Percentiles rank a stretch among this genome's conserved stretches.
Conservation (phyloP, 1,284 basidiomycete genomes). For the Fomitopsis betulina region DNA sequence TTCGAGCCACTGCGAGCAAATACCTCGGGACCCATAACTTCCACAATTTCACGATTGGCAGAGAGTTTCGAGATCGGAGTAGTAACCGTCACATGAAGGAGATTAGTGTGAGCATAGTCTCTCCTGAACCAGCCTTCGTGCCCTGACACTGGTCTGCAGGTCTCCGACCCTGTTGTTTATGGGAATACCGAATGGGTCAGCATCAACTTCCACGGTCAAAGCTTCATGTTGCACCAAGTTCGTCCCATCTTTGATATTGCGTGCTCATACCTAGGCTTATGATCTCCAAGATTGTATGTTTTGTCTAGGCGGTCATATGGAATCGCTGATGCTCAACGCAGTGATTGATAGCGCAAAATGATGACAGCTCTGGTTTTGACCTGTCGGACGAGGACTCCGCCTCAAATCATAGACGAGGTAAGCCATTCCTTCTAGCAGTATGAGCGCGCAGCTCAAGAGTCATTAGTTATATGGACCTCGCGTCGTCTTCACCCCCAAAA, state of each 20-base stretch:
- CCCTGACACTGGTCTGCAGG: slow-evolving; percentile 34
- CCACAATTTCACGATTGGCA: slow-evolving; percentile 94
- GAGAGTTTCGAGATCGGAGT: slow-evolving; percentile 79
- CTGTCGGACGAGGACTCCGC: slow-evolving; percentile 72
- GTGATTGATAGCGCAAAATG: slow-evolving; percentile 86
- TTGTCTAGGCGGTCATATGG: neutral
- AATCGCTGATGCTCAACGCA: neutral
- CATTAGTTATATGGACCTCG: slow-evolving; percentile 58
- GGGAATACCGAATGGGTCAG: slow-evolving; percentile 95
- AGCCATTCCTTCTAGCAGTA: neutral
- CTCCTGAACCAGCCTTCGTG: neutral
- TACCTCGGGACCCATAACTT: slow-evolving; percentile 92
- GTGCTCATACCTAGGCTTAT: neutral
- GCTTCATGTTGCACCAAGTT: slow-evolving; percentile 98
- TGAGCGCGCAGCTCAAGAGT: neutral
- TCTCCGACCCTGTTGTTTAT: slow-evolving; percentile 77
- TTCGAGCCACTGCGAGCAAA: slow-evolving; percentile 55
- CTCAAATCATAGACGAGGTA: slow-evolving; percentile 71
- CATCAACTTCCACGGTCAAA: slow-evolving; percentile 93
- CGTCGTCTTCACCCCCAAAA: slow-evolving; percentile 90
- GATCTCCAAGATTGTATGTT: slow-evolving; percentile 24
- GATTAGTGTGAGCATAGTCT: slow-evolving; percentile 57
- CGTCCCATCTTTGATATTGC: slow-evolving; percentile 6
- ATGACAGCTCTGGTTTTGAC: slow-evolving; percentile 82
- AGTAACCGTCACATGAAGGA: slow-evolving; percentile 83